Evolutionary conservation across 495 filamentous ascomycete species (phyloP), one percentile per base, ranked within the genome.

Genomic region (Oleoguttula mirabilis): DNA sequence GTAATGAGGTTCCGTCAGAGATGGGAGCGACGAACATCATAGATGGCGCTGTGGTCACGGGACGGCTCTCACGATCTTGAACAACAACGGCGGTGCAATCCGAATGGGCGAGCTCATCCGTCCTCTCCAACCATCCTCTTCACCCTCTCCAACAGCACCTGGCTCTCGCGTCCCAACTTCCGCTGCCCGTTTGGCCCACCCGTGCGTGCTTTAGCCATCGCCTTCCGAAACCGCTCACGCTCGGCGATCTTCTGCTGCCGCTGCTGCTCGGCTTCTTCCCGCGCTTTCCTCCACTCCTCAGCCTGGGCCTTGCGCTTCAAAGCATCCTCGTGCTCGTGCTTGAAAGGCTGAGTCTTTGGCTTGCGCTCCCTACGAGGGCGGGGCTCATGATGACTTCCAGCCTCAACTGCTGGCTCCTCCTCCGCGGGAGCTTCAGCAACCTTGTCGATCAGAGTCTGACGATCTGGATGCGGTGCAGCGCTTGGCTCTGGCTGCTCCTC

Each of bases 161-260:
- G 71, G 44, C 88, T 86, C 69, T 94, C 84, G 42, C 82, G 69
- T 1, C 90, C 90, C 24, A 98, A 52, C 60, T 84, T 88, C 52
- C 77, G 66, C 62, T 88, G 79, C 20, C 88, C 88, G 61, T 84
- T 75, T 55, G 70, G 70, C 36, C 84, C 84, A 8, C 78, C 79
- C 23, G 67, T 67, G 54, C 77, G 73, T 5, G 87, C 88, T 61
- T 86, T 86, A 11, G 73, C 71, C 62, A 61, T 62, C n/a, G 47
- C 49, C 44, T 49, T 55, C 21, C 54, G 50, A 43, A 58, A 60
- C 28, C 52, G 48, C 49, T 60, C 61, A 32, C 56, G 17, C 39
- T 60, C 61, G 23, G 56, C 77, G 20, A 73, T 57, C 52, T 73
- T 76, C 46, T 58, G 51, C 33, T 67, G 56, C 24, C 69, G 66